phyloP scores from a whole-genome alignment of 2,329 filamentous ascomycete species.

The Phoma sp. region DNA sequence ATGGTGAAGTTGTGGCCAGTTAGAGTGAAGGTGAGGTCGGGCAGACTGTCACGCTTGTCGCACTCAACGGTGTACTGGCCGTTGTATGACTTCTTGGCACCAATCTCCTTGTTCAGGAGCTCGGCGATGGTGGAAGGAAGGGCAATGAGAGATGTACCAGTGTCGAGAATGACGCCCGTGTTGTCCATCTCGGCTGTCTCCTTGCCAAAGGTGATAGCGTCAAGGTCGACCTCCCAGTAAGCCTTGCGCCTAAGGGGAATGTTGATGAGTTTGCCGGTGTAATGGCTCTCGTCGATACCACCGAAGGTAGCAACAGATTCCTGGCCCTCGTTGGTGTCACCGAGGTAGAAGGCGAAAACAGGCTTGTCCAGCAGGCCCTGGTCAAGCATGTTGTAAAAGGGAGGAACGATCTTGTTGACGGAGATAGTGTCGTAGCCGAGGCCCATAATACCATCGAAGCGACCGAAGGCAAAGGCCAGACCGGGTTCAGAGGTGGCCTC shows the following conservation, averaged over 20 bases:
- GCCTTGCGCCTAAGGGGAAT: slow-evolving; percentile 97
- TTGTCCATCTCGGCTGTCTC: slow-evolving; percentile 87
- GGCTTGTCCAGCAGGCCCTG: slow-evolving; percentile 89
- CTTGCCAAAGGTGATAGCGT: slow-evolving; percentile 88
- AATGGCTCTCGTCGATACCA: slow-evolving; percentile 83
- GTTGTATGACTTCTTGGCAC: slow-evolving; percentile 96
- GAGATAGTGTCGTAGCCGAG: slow-evolving; percentile 95
- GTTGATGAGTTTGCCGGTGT: slow-evolving; percentile 85
- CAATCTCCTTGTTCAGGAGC: slow-evolving; percentile 96
- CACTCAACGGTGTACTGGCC: slow-evolving; percentile 97
- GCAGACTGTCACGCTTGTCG: slow-evolving; percentile 79
- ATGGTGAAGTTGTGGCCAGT: slow-evolving; percentile 94
- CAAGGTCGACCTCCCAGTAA: slow-evolving; percentile 99
- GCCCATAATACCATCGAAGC: slow-evolving; percentile 96
- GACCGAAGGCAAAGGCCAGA: slow-evolving; percentile 95
- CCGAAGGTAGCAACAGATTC: slow-evolving; percentile 91
- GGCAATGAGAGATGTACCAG: slow-evolving; percentile 95
- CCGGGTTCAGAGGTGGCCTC: slow-evolving; percentile 96
- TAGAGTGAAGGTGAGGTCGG: slow-evolving; percentile 90
- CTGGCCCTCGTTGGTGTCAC: slow-evolving; percentile 72
- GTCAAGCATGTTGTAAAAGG: slow-evolving; percentile 95
- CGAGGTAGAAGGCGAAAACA: slow-evolving; percentile 96
- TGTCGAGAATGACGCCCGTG: slow-evolving; percentile 97
- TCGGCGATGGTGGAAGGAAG: slow-evolving; percentile 91
- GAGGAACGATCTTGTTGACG: slow-evolving; percentile 93